Evolutionary conservation across 2,329 filamentous ascomycete genomes (phyloP).

Genomic region (Colletotrichum spaethianum): DNA sequence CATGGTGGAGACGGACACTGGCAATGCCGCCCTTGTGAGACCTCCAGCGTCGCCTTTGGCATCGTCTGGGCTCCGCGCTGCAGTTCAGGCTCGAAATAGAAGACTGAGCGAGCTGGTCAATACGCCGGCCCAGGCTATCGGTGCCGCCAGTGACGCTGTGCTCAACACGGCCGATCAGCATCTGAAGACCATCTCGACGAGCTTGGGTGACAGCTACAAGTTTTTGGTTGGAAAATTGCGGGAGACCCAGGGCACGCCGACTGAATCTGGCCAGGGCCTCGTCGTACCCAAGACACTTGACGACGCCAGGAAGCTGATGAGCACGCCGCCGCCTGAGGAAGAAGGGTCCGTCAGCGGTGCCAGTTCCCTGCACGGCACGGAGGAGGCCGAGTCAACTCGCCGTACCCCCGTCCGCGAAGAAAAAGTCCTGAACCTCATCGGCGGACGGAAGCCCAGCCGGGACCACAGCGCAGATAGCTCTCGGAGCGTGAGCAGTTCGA

Average conservation of each 20-base stretch:
- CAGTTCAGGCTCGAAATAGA: constrained; percentile 74
- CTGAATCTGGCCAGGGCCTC: constrained; percentile 61
- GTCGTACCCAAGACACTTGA: constrained; percentile 90
- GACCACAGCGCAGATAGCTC: constrained; percentile 85
- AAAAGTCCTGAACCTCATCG: constrained; percentile 79
- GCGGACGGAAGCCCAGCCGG: constrained; percentile 72
- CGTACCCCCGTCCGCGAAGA: constrained; percentile 65
- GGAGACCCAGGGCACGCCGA: constrained; percentile 70
- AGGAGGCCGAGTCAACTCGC: constrained; percentile 52
- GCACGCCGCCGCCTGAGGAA: constrained; percentile 76
- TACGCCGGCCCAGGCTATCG: constrained; percentile 84
- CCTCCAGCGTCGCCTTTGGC: constrained; percentile 54
- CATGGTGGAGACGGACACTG: constrained; percentile 50
- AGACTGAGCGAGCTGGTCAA: constrained; percentile 90
- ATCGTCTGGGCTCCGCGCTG: constrained; percentile 56
- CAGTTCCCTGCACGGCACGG: constrained; percentile 63
- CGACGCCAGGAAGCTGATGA: constrained; percentile 91
- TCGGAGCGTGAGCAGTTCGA: constrained; percentile 73
- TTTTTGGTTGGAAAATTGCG: constrained; percentile 91
- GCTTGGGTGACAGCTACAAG: constrained; percentile 92
- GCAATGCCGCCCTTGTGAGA: constrained; percentile 53
- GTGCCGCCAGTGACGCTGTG: constrained; percentile 86
- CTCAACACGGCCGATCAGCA: constrained; percentile 92
- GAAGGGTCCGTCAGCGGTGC: constrained; percentile 72
- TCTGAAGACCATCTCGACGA: constrained; percentile 91